Base-by-base conservation (phyloP, 202 grass and related monocot genomes). In the Setaria viridis region DNA sequence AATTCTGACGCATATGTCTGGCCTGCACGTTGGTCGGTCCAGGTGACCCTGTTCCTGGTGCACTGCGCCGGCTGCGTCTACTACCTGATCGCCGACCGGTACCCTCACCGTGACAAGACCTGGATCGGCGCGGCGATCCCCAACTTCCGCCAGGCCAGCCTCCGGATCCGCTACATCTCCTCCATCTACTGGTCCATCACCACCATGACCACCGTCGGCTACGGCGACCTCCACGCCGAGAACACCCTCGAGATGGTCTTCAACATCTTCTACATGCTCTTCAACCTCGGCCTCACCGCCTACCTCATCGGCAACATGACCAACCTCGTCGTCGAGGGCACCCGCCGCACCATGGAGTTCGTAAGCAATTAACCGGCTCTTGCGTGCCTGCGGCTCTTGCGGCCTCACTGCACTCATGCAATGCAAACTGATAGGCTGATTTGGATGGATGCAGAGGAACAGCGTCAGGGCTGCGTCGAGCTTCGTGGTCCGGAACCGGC, bases 131-230 rank as follows among this genome's bases (percentile, higher is more conserved):
- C 93, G 9, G 88, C 77, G 74, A 92, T 87, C 72, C 93, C 96
- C 71, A 91, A 99, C 79, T 99, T 99, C 89, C 94, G 88, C n/a
- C 80, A 99, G 84, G 90, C 87, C 13, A 91, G 82, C 76, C 88
- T 99, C n/a, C 79, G 93, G 86, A 93, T 94, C 62, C 91, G 96
- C 19, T 99, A 99, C 86, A 95, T 95, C 79, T 91, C 93, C 25
- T 82, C 93, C 81, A 72, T 99, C 46, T 98, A 98, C 75, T 98
- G 96, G 96, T 95, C 96, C 62, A 98, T 92, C 84, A 95, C 96
- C 77, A 98, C 96, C 69, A 94, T 98, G 96, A 98, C 96, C n/a
- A 98, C 96, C n/a, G 96, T 98, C 77, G 96, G 96, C 41, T 98
- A 98, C 77, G 96, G 96, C 79, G 96, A 98, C 77, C 91, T 98